phyloP scores from a whole-genome alignment of 192 early-diverging fungal species.

The Diversispora eburnea region DNA sequence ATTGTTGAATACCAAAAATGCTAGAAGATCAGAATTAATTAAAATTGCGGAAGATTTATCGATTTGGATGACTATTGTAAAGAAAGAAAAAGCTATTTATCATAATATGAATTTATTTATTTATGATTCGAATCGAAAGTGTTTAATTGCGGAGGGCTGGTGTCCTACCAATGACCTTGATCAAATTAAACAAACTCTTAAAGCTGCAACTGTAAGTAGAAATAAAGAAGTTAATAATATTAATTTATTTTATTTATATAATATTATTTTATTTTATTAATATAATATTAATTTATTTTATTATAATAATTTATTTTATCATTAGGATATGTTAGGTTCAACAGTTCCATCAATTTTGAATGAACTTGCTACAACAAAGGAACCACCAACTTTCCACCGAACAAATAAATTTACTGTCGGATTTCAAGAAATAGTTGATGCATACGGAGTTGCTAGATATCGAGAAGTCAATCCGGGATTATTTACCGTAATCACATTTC shows the following conservation, averaged over 20 bases:
- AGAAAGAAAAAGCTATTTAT: conserved; percentile 98
- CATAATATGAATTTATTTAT: conserved; percentile 96
- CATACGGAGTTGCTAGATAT: conserved; percentile 95
- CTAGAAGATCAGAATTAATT: conserved; percentile 78
- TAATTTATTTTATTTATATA: conserved; percentile 6
- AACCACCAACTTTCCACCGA: conserved; percentile 91
- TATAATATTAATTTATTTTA: too few species aligned
- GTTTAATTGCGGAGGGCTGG: conserved; percentile 98
- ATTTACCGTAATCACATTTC: conserved; percentile 95
- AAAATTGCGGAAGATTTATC: conserved; percentile 83
- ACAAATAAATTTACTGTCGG: conserved; percentile 96
- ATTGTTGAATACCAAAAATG: conserved; percentile 79
- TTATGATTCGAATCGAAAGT: conserved; percentile 89
- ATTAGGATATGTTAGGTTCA: conserved; percentile 77
- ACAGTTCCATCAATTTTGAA: conserved; percentile 85
- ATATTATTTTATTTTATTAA: conserved; percentile 16
- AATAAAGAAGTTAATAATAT: not conserved
- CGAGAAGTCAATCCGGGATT: conserved; percentile 98
- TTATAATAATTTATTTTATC: not conserved
- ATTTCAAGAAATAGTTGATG: conserved; percentile 96
- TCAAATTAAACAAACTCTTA: conserved; percentile 77
- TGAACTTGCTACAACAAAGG: conserved; percentile 78
- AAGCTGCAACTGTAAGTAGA: conserved; percentile 66
- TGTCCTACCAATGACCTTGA: conserved; percentile 85
- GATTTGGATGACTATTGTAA: conserved; percentile 85